Evolutionary conservation across 2,329 filamentous ascomycete genomes (phyloP).

Genomic region (Aureobasidium sp.): DNA sequence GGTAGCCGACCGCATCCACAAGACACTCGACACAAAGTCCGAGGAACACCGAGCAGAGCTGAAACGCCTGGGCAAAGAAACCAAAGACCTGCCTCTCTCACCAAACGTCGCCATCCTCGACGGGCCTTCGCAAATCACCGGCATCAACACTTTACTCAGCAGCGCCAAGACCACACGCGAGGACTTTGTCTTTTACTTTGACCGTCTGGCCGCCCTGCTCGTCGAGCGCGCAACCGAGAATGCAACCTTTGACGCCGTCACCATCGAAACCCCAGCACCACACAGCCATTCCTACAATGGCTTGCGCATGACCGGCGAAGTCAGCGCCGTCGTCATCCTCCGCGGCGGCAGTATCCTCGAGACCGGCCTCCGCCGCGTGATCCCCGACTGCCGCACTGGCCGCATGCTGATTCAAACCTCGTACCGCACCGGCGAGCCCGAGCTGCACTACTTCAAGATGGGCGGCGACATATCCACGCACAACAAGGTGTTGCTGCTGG

Average conservation of each 20-base stretch:
- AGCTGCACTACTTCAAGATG: conserved; percentile 82
- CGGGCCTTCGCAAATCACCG: conserved; percentile 71
- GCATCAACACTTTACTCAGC: conserved; percentile 87
- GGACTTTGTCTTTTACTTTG: conserved; percentile 97
- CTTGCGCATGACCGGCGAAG: conserved; percentile 59
- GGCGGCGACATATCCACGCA: conserved; percentile 66
- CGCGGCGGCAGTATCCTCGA: conserved; percentile 86
- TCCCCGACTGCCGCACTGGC: conserved; percentile 86
- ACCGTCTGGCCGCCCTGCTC: conserved; percentile 75
- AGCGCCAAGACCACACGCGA: conserved; percentile 71
- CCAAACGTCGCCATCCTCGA: conserved; percentile 66
- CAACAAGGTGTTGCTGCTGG: conserved; percentile 76
- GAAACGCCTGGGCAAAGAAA: conserved; percentile 64
- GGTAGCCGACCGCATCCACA: conserved; percentile 88
- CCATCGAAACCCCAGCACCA: conserved; percentile 68
- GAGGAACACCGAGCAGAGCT: conserved; percentile 73
- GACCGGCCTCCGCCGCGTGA: conserved; percentile 77
- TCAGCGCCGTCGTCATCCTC: conserved; percentile 81
- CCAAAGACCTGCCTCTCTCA: conserved; percentile 65
- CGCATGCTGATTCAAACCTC: conserved; percentile 83
- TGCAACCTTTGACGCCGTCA: conserved; percentile 55
- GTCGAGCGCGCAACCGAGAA: conserved; percentile 73
- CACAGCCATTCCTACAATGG: conserved; percentile 61
- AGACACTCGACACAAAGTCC: conserved; percentile 81
- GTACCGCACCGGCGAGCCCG: conserved; percentile 76